These are phyloP conservation scores for Westerdykella sp. DNA, from an alignment of 2,329 filamentous ascomycete genomes.

Conservation along the genomic window DNA sequence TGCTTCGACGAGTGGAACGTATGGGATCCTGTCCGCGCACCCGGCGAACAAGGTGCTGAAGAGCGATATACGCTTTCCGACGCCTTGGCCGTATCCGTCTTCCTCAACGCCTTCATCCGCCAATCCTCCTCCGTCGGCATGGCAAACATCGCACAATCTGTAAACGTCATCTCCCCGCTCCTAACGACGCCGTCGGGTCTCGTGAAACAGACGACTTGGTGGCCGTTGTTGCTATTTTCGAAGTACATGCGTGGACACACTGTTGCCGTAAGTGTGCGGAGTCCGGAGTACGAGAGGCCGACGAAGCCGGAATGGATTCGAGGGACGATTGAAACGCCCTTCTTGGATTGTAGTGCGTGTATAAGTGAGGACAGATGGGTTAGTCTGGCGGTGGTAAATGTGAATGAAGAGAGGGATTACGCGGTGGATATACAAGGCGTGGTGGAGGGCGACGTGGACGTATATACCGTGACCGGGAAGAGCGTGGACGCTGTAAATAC, in stretches of 20 bases:
- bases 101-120: slow-evolving; percentile 70
- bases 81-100: slow-evolving; percentile 66
- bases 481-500: slow-evolving; percentile 57
- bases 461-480: slow-evolving; percentile 58
- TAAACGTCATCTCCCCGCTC: slow-evolving; percentile 71
- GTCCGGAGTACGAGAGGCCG: slow-evolving; percentile 59
- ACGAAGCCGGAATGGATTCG: slow-evolving; percentile 61
- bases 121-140: slow-evolving; percentile 67
- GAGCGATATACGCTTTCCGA: slow-evolving; percentile 66
- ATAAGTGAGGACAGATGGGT: slow-evolving; percentile 55
- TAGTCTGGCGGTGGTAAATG: slow-evolving; percentile 67
- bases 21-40: slow-evolving; percentile 67
- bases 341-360: slow-evolving; percentile 61
- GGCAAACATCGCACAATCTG: slow-evolving; percentile 71
- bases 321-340: slow-evolving; percentile 61
- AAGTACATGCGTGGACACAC: slow-evolving; percentile 69
- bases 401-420: slow-evolving; percentile 55
- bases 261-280: slow-evolving; percentile 59
- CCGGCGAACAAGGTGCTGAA: slow-evolving; percentile 62
- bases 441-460: slow-evolving; percentile 43
- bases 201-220: slow-evolving; percentile 68
- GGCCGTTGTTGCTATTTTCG: slow-evolving; percentile 63
- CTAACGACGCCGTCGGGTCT: slow-evolving; percentile 63
- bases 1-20: slow-evolving; percentile 87
- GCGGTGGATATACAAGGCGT: slow-evolving; percentile 56